These are phyloP conservation scores for Mallotus japonicus DNA, from an alignment of 441 rosid genomes.

Conservation along the genomic window DNA sequence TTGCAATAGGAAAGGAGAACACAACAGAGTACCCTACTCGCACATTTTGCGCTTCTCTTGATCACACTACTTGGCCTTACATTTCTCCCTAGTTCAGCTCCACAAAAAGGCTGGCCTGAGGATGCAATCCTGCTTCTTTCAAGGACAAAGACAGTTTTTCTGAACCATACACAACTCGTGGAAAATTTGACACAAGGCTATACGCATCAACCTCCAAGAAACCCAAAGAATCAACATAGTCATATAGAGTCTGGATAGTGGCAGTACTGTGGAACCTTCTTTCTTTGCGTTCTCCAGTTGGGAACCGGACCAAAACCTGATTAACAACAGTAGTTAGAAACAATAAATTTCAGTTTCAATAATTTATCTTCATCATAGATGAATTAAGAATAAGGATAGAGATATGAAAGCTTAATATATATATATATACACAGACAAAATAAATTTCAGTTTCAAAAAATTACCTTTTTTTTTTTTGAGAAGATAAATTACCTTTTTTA, in stretches of 20 bases:
- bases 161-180: slow-evolving; percentile 62
- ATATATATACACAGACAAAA: too few relatives aligned
- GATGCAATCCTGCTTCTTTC: slow-evolving; percentile 92
- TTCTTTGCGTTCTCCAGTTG: slow-evolving; percentile 88
- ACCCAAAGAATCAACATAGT: slow-evolving; percentile 88
- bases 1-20: slow-evolving; percentile 20
- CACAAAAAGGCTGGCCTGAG: slow-evolving; percentile 96
- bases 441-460: too few relatives aligned
- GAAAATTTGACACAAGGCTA: slow-evolving; percentile 86
- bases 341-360: background rate
- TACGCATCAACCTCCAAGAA: slow-evolving; percentile 65
- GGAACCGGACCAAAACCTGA: slow-evolving; percentile 89
- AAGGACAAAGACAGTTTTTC: slow-evolving; percentile 60
- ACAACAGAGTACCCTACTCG: slow-evolving; percentile 21
- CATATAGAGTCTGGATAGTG: slow-evolving; percentile 65
- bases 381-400: background rate
- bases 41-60: slow-evolving; percentile 11
- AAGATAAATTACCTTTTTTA: too few relatives aligned
- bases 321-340: slow-evolving; percentile 1
- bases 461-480: too few relatives aligned
- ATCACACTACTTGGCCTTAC: slow-evolving; percentile 18
- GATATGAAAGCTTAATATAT: background rate
- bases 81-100: slow-evolving; percentile 61
- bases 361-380: background rate
- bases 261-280: slow-evolving; percentile 67